Conservation (phyloP, 2,329 filamentous ascomycete genomes). For the Fusarium brachygibbosum region DNA sequence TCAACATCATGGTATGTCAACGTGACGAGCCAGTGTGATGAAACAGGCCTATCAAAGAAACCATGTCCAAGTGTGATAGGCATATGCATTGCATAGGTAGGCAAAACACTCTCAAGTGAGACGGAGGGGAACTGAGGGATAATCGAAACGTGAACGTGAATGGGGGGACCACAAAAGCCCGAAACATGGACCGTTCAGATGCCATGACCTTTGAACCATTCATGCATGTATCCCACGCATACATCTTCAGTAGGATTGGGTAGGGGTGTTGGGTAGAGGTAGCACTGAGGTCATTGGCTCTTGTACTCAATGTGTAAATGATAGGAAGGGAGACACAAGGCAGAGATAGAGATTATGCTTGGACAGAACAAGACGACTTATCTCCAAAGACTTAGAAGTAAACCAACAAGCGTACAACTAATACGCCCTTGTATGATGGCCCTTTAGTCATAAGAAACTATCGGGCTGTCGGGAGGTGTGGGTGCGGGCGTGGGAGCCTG, state of each 20-base stretch:
- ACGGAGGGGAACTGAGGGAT: conserved; percentile 43
- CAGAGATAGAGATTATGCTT: conserved; percentile 9
- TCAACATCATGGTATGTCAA: conserved; percentile 13
- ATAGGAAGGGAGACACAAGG: conserved; percentile 1
- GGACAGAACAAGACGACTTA: not conserved
- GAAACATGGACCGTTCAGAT: conserved; percentile 19
- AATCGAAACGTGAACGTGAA: conserved; percentile 35
- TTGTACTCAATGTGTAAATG: not conserved
- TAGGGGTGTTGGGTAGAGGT: not conserved
- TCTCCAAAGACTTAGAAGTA: not conserved
- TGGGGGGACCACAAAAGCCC: conserved; percentile 34
- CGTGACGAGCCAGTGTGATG: conserved; percentile 32
- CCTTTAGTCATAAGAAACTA: conserved; percentile 48
- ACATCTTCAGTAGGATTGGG: conserved; percentile 30
- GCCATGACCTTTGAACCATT: conserved; percentile 21
- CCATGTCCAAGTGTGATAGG: conserved; percentile 1
- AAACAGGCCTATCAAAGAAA: conserved; percentile 17
- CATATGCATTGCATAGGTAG: conserved; percentile 17
- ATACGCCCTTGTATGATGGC: conserved; percentile 26
- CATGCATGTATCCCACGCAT: conserved; percentile 51
- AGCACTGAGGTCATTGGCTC: conserved; percentile 9
- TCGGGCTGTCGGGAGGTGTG: conserved; percentile 21
- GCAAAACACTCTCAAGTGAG: conserved; percentile 14
- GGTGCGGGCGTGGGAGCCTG: conserved; percentile 26
- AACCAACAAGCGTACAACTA: conserved; percentile 35